Evolutionary conservation across 2,329 filamentous ascomycete genomes (phyloP), one percentile per base, ranked within the genome.

Genomic region (Escovopsis weberi): DNA sequence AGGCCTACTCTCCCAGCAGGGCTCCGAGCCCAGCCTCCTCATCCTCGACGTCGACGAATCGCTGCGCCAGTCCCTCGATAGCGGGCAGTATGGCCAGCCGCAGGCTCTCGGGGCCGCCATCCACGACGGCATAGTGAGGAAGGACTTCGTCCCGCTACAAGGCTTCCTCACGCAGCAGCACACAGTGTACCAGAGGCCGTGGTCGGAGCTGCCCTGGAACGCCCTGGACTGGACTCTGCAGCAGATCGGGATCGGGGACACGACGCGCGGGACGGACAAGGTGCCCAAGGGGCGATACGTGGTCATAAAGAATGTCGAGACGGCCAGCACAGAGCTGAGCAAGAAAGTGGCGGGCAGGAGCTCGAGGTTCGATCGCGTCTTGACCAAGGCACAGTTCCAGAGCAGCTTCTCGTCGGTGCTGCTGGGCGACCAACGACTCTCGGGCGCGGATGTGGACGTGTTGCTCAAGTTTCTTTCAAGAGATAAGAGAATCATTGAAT

Each of bases 91-190:
- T 60, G 91, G 91, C 2, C 74, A 80, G 38, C 91, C 91, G 2
- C 70, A 89, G 9, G 85, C 84, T 3, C 66, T 98, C 1, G 82
- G 82, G 1, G 76, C 80, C 4, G 91, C 88, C 5, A 67, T 96
- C 39, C 63, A 65, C 28, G 89, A 96, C 53, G 83, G 84, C 0
- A 64, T 91, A 1, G 67, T 72, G 41, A 75, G 70, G 37, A 77
- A 72, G 38, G 78, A 82, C 37, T 74, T 94, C 59, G 67, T 94
- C 11, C 76, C 82, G 0, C 54, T 89, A 10, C 64, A 74, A 12
- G 72, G 82, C 9, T 98, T 94, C 53, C 59, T 82, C 42, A 58
- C 55, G 4, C 67, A 72, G 2, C 72, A 70, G 42, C 75, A 80
- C 43, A 89, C 78, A 61, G 77, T 94, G 48, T 88, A 88, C 55